phyloP scores from a whole-genome alignment of 176 grass and related monocot genomes.

The Elaeis guineensis region DNA sequence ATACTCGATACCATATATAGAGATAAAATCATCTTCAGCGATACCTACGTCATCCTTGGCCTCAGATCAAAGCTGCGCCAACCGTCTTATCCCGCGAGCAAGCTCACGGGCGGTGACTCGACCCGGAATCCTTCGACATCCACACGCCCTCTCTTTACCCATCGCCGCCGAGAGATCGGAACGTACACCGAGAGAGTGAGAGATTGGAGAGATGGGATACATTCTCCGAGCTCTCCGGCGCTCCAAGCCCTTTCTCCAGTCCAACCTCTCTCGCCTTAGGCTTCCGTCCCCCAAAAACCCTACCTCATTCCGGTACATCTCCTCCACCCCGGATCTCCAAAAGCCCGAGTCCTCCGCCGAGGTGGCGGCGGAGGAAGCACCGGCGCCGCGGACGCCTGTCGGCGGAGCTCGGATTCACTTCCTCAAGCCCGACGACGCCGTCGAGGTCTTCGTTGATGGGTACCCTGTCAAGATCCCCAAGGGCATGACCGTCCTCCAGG shows the following conservation, averaged over 20 bases:
- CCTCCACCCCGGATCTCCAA: constrained; percentile 33
- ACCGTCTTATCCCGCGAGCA: too few relatives aligned
- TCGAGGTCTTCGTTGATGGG: constrained; percentile 95
- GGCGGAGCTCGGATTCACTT: constrained; percentile 66
- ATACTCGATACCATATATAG: too few relatives aligned
- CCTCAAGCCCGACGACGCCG: constrained; percentile 65
- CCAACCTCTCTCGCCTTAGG: constrained; percentile 16
- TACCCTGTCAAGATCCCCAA: constrained; percentile 92
- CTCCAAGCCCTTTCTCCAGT: constrained; percentile 28
- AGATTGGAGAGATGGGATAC: constrained; percentile 47
- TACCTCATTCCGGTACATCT: constrained; percentile 63
- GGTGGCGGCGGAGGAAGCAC: constrained; percentile 27
- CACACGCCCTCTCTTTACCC: too few relatives aligned
- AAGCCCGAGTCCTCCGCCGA: constrained; percentile 54
- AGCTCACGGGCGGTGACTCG: too few relatives aligned
- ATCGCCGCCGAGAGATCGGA: too few relatives aligned
- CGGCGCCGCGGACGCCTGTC: constrained; percentile 35
- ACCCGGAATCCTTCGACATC: too few relatives aligned
- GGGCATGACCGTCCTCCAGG: constrained; percentile 94
- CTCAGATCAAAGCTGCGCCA: too few relatives aligned
- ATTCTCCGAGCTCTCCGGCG: constrained; percentile 62
- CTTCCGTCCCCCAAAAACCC: constrained; percentile 3
- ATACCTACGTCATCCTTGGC: too few relatives aligned
- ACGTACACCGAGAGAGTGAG: too few relatives aligned
- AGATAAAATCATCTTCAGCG: too few relatives aligned